A percentile compares a stretch with the other conserved stretches of the same genome.
phyloP scores from a whole-genome alignment of 805 yeast genomes.

The Metschnikowia santaceciliae region DNA sequence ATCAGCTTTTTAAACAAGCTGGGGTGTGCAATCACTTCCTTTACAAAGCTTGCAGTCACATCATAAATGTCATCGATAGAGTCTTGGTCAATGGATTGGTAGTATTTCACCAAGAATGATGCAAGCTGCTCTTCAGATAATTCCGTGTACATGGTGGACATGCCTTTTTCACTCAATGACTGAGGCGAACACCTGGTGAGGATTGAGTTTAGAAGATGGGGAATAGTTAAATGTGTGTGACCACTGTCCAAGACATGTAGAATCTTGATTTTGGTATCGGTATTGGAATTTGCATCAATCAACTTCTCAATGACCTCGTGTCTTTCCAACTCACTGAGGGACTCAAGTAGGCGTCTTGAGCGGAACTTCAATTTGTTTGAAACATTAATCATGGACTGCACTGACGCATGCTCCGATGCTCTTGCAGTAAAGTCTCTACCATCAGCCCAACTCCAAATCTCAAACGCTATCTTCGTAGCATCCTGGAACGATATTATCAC shows the following conservation, averaged over 20 bases:
- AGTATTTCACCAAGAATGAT: slow-evolving; percentile 56
- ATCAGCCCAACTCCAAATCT: slow-evolving; percentile 73
- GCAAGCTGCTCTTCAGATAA: slow-evolving; percentile 45
- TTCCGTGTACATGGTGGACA: slow-evolving; percentile 46
- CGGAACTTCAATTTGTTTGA: slow-evolving; percentile 63
- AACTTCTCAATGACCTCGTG: slow-evolving; percentile 68
- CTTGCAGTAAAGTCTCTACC: slow-evolving; percentile 17
- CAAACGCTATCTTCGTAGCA: slow-evolving; percentile 50
- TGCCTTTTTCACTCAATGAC: slow-evolving; percentile 25
- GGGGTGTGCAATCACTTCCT: slow-evolving; percentile 49
- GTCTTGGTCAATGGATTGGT: slow-evolving; percentile 65
- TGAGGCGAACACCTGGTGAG: slow-evolving; percentile 42
- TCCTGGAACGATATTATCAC: slow-evolving; percentile 62
- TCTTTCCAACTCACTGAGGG: slow-evolving; percentile 63
- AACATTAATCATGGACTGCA: slow-evolving; percentile 34
- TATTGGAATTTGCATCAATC: slow-evolving; percentile 33
- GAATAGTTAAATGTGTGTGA: slow-evolving; percentile 68
- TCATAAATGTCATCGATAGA: slow-evolving; percentile 77
- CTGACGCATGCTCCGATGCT: slow-evolving; percentile 12
- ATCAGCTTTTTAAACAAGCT: slow-evolving; percentile 45
- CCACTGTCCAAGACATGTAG: slow-evolving; percentile 84
- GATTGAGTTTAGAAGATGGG: slow-evolving; percentile 58
- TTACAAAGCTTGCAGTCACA: slow-evolving; percentile 54
- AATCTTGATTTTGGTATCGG: slow-evolving; percentile 42
- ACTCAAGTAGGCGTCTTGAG: slow-evolving; percentile 61